These are phyloP conservation scores for Termitomyces sp. DNA, from an alignment of 768 basidiomycete species.

Conservation along the genomic window DNA sequence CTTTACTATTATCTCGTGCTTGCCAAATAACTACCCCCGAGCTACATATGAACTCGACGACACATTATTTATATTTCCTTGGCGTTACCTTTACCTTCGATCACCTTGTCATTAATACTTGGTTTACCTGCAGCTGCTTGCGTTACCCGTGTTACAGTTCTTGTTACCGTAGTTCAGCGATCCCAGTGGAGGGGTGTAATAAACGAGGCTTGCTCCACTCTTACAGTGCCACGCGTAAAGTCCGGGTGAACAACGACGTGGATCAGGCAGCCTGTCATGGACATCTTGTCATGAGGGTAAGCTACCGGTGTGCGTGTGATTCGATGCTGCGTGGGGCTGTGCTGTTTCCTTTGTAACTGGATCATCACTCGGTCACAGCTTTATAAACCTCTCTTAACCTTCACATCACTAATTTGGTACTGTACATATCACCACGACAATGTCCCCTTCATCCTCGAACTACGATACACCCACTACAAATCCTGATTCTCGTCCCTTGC, in stretches of 20 bases:
- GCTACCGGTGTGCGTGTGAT: neutral
- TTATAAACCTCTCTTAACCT: neutral
- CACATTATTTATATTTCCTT: no score
- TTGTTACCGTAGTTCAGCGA: neutral
- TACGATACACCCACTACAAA: constrained; percentile 25
- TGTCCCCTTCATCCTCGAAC: constrained; percentile 38
- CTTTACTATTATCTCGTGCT: neutral
- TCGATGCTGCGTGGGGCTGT: constrained; percentile 12
- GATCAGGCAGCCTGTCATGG: no score
- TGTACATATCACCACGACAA: constrained; percentile 29
- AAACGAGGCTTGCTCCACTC: neutral
- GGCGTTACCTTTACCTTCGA: neutral
- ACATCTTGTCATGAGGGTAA: no score
- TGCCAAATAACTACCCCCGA: neutral
- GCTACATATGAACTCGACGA: no score
- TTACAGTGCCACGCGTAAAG: no score
- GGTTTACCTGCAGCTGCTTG: no score
- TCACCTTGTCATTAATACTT: neutral
- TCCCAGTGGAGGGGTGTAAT: constrained; percentile 1
- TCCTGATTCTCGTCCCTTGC: constrained; percentile 60
- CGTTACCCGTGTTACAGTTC: no score
- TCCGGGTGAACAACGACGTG: no score
- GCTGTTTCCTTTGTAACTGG: no score
- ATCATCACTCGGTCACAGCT: neutral
- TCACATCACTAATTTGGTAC: constrained; percentile 9